A percentile compares a stretch with the other conserved stretches of the same genome.
Conservation (phyloP, 1,284 basidiomycete species). For the Irpex lacteus region DNA sequence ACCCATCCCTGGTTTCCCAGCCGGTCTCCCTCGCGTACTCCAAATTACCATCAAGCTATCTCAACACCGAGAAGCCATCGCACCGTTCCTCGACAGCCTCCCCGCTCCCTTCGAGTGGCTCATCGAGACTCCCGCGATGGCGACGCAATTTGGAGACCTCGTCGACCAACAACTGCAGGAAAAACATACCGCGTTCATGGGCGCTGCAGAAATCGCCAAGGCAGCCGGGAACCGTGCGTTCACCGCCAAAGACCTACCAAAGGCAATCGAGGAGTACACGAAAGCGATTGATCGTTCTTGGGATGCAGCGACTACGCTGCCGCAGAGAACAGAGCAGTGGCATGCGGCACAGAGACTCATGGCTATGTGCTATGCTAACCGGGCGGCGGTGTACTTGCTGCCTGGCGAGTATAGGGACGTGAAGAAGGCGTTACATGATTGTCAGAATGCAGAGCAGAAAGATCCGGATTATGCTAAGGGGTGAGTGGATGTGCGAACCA, state of each 20-base stretch:
- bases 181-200: not conserved
- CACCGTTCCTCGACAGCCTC: constrained; percentile 32
- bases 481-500: not conserved
- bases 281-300: not conserved
- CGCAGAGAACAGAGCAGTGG: not conserved
- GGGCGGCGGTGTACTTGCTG: constrained; percentile 13
- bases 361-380: constrained; percentile 28
- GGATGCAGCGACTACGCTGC: not conserved
- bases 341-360: constrained; percentile 7
- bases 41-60: not conserved
- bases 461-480: constrained; percentile 5
- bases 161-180: not conserved
- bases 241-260: not conserved
- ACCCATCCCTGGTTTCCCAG: not conserved
- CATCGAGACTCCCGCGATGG: constrained; percentile 23
- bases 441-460: not conserved
- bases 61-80: constrained; percentile 11
- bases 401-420: not conserved
- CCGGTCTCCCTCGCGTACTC: not conserved
- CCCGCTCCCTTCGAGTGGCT: constrained; percentile 30
- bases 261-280: not conserved
- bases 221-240: not conserved
- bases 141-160: not conserved
- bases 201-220: not conserved
- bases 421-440: constrained; percentile 1